These are phyloP conservation scores for Rhodotorula sphaerocarpa DNA, from an alignment of 768 basidiomycete species.

Conservation along the genomic window DNA sequence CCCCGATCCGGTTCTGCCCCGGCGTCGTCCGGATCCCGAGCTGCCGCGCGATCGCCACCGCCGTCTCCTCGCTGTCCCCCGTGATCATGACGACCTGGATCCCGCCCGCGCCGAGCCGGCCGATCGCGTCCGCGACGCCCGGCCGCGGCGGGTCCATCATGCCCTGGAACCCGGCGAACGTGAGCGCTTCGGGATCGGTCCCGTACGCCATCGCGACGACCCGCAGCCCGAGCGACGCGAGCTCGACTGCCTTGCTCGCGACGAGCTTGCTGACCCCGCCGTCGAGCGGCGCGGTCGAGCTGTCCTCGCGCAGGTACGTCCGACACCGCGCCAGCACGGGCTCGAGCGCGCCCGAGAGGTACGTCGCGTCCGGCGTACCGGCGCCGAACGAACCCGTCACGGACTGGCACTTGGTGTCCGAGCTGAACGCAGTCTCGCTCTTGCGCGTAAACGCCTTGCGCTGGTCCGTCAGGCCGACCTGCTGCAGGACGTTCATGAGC, in stretches of 20 bases:
- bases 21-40: slow-evolving; percentile 67
- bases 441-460: slow-evolving; percentile 48
- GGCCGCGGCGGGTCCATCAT: slow-evolving; percentile 92
- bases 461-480: slow-evolving; percentile 61
- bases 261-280: slow-evolving; percentile 60
- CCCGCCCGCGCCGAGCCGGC: slow-evolving; percentile 68
- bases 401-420: slow-evolving; percentile 89
- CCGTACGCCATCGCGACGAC: slow-evolving; percentile 90
- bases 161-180: slow-evolving; percentile 87
- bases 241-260: slow-evolving; percentile 58
- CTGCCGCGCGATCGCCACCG: slow-evolving; percentile 74
- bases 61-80: slow-evolving; percentile 85
- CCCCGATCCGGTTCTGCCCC: slow-evolving; percentile 39
- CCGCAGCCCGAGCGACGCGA: slow-evolving; percentile 56
- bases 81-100: slow-evolving; percentile 99
- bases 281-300: slow-evolving; percentile 76
- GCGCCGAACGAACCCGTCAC: slow-evolving; percentile 56
- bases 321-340: slow-evolving; percentile 74
- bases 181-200: slow-evolving; percentile 51
- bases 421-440: slow-evolving; percentile 80
- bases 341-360: slow-evolving; percentile 88
- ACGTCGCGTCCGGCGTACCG: slow-evolving; percentile 64
- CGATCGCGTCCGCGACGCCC: slow-evolving; percentile 85
- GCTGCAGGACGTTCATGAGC: slow-evolving; percentile 64
- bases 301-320: slow-evolving; percentile 80